phyloP scores from a whole-genome alignment of 2,329 filamentous ascomycete species.

The Aspergillus oerlinghausenensis region DNA sequence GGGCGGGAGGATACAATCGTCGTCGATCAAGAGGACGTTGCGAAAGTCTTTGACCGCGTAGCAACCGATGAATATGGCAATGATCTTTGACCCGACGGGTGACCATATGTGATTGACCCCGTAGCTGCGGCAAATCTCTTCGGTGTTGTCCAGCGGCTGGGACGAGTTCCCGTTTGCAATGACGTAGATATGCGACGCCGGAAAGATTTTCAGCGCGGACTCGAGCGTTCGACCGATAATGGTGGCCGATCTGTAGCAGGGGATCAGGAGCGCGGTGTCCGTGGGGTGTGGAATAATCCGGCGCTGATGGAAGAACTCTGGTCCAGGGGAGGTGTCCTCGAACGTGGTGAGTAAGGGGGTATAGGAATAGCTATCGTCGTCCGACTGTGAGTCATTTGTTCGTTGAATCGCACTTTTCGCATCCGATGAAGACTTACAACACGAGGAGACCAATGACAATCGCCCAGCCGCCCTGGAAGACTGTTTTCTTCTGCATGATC shows the following conservation, averaged over 20 bases:
- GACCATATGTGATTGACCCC: conserved; percentile 49
- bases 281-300: conserved; percentile 18
- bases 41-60: conserved; percentile 44
- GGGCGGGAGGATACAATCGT: conserved; percentile 46
- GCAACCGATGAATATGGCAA: conserved; percentile 48
- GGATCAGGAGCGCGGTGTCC: conserved; percentile 44
- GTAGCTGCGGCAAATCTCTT: conserved; percentile 41
- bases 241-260: conserved; percentile 45
- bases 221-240: conserved; percentile 41
- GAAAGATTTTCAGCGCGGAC: conserved; percentile 46
- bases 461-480: conserved; percentile 38
- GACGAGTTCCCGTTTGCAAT: conserved; percentile 48
- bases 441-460: conserved; percentile 37
- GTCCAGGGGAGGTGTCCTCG: conserved; percentile 26
- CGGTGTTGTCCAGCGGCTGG: conserved; percentile 46
- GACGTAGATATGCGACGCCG: conserved; percentile 43
- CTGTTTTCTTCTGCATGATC: conserved; percentile 38
- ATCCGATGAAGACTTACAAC: conserved; percentile 22
- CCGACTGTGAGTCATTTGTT: background rate
- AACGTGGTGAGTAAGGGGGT: conserved; percentile 29
- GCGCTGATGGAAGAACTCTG: conserved; percentile 10
- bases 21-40: conserved; percentile 47
- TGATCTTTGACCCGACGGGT: conserved; percentile 47
- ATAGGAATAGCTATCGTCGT: conserved; percentile 22
- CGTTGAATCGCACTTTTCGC: background rate